Percentiles rank a stretch among this genome's conserved stretches.
phyloP scores from a whole-genome alignment of 225 moss, liverwort and hornwort genomes.

The Straminergon stramineum region DNA sequence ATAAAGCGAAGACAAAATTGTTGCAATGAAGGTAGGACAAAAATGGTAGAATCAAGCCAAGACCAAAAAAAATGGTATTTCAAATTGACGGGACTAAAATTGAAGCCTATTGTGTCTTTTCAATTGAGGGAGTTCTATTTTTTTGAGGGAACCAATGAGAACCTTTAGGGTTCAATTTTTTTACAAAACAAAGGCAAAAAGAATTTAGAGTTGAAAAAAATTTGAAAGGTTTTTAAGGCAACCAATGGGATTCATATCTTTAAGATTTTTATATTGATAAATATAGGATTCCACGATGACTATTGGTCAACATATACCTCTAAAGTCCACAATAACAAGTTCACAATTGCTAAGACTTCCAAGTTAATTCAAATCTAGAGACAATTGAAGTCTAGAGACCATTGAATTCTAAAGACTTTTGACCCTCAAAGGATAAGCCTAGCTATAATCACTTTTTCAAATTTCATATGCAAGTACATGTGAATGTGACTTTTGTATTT shows the following conservation, averaged over 20 bases:
- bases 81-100: not conserved
- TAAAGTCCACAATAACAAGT: not conserved
- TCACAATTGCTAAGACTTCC: not conserved
- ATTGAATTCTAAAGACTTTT: not conserved
- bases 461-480: not conserved
- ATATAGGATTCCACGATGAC: too few species aligned
- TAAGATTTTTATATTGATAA: not conserved
- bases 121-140: not conserved
- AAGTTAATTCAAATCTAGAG: not conserved
- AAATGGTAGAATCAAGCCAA: too few species aligned
- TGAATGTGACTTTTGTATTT: not conserved
- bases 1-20: too few species aligned
- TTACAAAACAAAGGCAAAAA: too few species aligned
- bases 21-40: too few species aligned
- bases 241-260: not conserved
- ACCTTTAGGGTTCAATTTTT: too few species aligned
- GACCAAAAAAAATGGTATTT: too few species aligned
- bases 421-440: rapidly evolving
- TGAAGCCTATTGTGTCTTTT: not conserved
- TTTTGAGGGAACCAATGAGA: too few species aligned
- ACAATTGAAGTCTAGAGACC: not conserved
- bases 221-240: not conserved
- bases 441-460: not conserved
- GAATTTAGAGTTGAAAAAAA: too few species aligned
- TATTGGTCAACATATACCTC: not conserved